phyloP scores from a whole-genome alignment of 176 grass and related monocot genomes.

The Aegilops tauschii region DNA sequence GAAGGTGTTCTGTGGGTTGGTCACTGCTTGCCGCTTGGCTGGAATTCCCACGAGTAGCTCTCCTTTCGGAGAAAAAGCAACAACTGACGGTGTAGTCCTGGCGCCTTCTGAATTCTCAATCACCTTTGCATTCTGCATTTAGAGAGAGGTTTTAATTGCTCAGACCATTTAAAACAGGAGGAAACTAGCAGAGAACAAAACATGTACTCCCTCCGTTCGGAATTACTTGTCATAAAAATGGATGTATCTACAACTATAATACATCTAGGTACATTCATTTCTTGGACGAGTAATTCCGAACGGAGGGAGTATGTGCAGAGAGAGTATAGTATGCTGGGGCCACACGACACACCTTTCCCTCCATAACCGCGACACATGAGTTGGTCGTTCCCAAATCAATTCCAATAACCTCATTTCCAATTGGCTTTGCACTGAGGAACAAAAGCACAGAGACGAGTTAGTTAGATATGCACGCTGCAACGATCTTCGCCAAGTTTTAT shows the following conservation, averaged over 20 bases:
- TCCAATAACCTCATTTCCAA: slow-evolving; percentile 46
- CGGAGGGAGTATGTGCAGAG: not conserved
- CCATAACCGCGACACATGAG: slow-evolving; percentile 40
- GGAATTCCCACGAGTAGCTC: slow-evolving; percentile 49
- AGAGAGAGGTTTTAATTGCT: not conserved
- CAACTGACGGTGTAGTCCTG: slow-evolving; percentile 44
- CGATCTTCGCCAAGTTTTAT: not conserved
- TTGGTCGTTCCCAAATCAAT: slow-evolving; percentile 57
- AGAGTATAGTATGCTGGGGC: too few species aligned
- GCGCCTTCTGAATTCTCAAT: slow-evolving; percentile 46
- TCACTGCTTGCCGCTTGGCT: slow-evolving; percentile 48
- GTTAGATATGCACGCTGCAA: not conserved
- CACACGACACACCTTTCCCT: too few species aligned
- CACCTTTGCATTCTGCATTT: slow-evolving; percentile 38
- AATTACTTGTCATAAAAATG: too few species aligned
- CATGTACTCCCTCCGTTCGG: not conserved
- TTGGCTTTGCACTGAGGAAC: slow-evolving; percentile 22
- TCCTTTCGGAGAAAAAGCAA: slow-evolving; percentile 39
- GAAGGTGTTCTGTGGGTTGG: slow-evolving; percentile 42
- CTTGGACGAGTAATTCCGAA: too few species aligned
- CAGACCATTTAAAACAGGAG: not conserved
- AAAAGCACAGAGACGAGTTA: not conserved
- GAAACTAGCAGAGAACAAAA: not conserved
- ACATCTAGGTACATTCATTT: too few species aligned
- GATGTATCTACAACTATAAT: too few species aligned